Evolutionary conservation across 2,329 filamentous ascomycete species (phyloP).

Genomic region (Trichoderma atrobrunneum): DNA sequence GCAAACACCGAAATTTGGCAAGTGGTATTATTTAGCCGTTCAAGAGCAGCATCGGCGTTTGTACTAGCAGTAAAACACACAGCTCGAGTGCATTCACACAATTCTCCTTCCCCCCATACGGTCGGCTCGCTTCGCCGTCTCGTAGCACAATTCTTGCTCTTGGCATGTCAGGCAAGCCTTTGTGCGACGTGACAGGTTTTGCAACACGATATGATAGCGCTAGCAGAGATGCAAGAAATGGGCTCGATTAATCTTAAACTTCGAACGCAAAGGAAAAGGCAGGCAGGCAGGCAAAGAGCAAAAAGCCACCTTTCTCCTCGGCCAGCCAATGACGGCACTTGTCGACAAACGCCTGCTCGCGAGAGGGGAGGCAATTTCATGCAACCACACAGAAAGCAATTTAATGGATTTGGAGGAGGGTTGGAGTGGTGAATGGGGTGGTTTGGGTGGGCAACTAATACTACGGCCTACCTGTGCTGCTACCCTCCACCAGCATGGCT

Average conservation of each 20-base stretch:
- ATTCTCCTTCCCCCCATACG: not conserved
- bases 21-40: not conserved
- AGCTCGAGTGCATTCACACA: not conserved
- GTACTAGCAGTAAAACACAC: not conserved
- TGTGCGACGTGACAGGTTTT: not conserved
- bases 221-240: not conserved
- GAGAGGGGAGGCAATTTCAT: not conserved
- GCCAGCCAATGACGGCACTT: conserved; percentile 11
- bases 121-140: conserved; percentile 3
- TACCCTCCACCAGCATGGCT: not conserved
- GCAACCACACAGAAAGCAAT: not conserved
- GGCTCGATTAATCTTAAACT: not conserved
- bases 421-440: not conserved
- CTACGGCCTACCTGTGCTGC: not conserved
- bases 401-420: not conserved
- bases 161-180: not conserved
- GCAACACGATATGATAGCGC: not conserved
- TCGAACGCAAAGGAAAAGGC: not conserved
- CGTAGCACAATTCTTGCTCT: not conserved
- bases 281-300: not conserved
- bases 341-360: not conserved
- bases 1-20: not conserved
- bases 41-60: not conserved
- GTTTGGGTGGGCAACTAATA: not conserved
- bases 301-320: not conserved